Conservation (phyloP, 2,329 filamentous ascomycete species). For the Arthrobotrys conoides region DNA sequence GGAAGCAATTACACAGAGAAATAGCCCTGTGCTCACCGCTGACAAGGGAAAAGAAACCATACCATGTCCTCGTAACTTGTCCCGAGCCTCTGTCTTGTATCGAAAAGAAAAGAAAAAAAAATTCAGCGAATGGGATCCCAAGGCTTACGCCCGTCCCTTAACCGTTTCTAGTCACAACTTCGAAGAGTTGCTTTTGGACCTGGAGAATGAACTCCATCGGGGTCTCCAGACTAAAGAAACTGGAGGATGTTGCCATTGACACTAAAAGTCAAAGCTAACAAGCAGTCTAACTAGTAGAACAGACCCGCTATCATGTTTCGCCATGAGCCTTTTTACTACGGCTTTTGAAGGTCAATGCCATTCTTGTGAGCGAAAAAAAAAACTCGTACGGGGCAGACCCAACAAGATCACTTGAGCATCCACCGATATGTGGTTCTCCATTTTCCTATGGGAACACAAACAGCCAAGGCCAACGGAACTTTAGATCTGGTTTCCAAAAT, state of each 20-base stretch:
- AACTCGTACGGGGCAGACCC: conserved; percentile 8
- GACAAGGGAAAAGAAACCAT: conserved; percentile 57
- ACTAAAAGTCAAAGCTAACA: conserved; percentile 53
- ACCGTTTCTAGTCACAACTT: conserved; percentile 49
- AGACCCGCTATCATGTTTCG: conserved; percentile 49
- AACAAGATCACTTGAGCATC: conserved; percentile 30
- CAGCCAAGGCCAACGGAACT: conserved; percentile 52
- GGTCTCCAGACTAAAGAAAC: conserved; percentile 46
- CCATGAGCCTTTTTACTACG: conserved; percentile 58
- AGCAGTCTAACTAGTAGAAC: conserved; percentile 21
- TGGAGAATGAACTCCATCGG: conserved; percentile 29
- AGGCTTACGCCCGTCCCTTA: conserved; percentile 56
- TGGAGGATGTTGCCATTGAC: conserved; percentile 54
- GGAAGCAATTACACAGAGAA: conserved; percentile 43
- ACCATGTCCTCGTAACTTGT: conserved; percentile 39
- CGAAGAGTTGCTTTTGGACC: conserved; percentile 49
- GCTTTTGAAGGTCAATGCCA: conserved; percentile 33
- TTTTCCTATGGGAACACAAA: conserved; percentile 34
- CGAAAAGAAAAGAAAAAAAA: conserved; percentile 33
- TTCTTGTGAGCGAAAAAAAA: conserved; percentile 10
- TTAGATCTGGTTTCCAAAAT: conserved; percentile 61
- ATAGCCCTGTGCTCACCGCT: conserved; percentile 49
- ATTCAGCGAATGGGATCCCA: conserved; percentile 53
- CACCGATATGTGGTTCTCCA: conserved; percentile 27
- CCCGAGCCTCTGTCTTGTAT: conserved; percentile 50